Base-by-base conservation (phyloP, 2,329 filamentous ascomycete species). In the Pseudonectria foliicola region DNA sequence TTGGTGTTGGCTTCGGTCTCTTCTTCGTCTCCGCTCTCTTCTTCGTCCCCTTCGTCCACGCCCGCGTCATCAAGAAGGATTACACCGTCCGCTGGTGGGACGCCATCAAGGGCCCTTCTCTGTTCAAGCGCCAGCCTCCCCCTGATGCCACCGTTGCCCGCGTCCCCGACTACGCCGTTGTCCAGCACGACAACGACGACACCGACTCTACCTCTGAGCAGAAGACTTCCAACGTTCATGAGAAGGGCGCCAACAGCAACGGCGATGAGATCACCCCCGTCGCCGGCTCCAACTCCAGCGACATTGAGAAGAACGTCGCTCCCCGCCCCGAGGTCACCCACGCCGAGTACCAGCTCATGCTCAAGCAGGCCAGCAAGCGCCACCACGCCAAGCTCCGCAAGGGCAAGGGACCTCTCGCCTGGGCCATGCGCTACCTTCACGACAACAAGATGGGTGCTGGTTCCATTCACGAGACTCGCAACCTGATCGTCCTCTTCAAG, bases 381-480 rank as follows among this genome's bases (percentile, higher is more conserved):
- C 70, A 81, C 49, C 75, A 82, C 54, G 74, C 74, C 14, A 75
- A 75, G 49, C 77, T 90, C 35, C 63, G 74, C 37, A 65, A 73
- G 58, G 71, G 68, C 38, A 63, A 64, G 2, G 82, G 84, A 16
- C 82, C 81, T 33, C 69, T 90, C n/a, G 85, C 79, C 50, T 89
- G 85, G 85, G 85, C 82, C 25, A 85, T 90, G 80, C 82, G 85
- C 48, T 75, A 70, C 33, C 77, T 89, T 13, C 82, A 77, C 54
- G 69, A 83, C 51, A 84, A 88, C 67, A 82, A 77, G 31, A 74
- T 86, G 62, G 81, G 81, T 13, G 58, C 77, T 13, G 85, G 85
- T 34, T 70, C 80, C 52, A 72, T 89, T 44, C 86, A 90, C 63
- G 85, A 90, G 63, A 49, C 71, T 13, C 67, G 78, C 62, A 90